phyloP scores from a whole-genome alignment of 2,329 filamentous ascomycete species.

The Cordyceps cicadae region DNA sequence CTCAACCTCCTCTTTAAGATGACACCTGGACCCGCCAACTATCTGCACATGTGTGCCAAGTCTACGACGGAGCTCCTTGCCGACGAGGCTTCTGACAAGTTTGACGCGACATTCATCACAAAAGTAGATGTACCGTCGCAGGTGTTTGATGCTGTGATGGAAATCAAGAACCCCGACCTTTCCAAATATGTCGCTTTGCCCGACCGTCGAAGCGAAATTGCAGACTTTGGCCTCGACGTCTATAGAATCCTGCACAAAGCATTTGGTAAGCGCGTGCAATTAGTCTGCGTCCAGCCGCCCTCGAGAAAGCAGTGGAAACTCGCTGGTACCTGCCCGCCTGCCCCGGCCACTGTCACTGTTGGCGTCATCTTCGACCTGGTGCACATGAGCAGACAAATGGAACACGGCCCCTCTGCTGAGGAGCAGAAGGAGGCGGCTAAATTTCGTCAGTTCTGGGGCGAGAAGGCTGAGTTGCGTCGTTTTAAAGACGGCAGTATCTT shows the following conservation, averaged over 20 bases:
- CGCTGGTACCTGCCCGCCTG: constrained; percentile 14
- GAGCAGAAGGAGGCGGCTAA: constrained; percentile 71
- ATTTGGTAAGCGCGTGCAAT: constrained; percentile 63
- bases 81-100: constrained; percentile 67
- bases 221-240: constrained; percentile 46
- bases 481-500: constrained; percentile 94
- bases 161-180: constrained; percentile 26
- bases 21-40: constrained; percentile 70
- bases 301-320: constrained; percentile 25
- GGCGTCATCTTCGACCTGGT: constrained; percentile 65
- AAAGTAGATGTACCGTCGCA: constrained; percentile 47
- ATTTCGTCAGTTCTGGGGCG: constrained; percentile 91
- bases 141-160: constrained; percentile 42
- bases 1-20: constrained; percentile 89
- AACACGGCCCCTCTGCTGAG: constrained; percentile 81
- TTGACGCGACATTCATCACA: constrained; percentile 74
- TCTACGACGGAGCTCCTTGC: constrained; percentile 68
- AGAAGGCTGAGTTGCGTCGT: constrained; percentile 82
- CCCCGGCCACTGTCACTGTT: constrained; percentile 42
- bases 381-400: constrained; percentile 67
- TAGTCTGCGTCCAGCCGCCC: constrained; percentile 51
- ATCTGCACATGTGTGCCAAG: constrained; percentile 66
- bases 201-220: constrained; percentile 35
- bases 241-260: constrained; percentile 61
- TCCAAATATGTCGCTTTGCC: constrained; percentile 20